Evolutionary conservation across 345 rosid species (phyloP).

Genomic region (Rhizophora apiculata): DNA sequence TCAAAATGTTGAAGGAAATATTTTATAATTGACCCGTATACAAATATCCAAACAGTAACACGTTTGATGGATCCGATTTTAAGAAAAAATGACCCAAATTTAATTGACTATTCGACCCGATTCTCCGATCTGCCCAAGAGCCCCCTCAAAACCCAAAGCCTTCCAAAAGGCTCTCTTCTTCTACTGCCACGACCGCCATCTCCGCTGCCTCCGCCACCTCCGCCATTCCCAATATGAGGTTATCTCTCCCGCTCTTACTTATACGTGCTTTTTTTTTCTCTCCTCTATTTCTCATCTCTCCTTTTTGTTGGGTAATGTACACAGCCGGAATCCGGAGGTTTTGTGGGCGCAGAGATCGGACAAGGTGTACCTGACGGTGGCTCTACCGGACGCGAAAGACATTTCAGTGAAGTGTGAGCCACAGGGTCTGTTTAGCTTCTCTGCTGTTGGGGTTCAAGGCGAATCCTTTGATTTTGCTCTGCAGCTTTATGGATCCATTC

Average conservation of each 20-base stretch:
- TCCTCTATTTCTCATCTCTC: not conserved
- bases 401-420: slow-evolving; percentile 74
- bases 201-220: not conserved
- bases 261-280: not conserved
- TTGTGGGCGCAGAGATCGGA: slow-evolving; percentile 97
- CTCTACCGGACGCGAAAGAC: slow-evolving; percentile 83
- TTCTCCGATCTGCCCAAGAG: not conserved
- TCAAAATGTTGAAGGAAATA: too few relatives aligned
- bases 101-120: not conserved
- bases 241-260: not conserved
- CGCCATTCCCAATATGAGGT: not conserved
- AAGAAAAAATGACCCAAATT: too few relatives aligned
- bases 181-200: not conserved
- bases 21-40: too few relatives aligned
- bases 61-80: too few relatives aligned
- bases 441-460: slow-evolving; percentile 73
- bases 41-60: too few relatives aligned
- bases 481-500: slow-evolving; percentile 56
- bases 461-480: slow-evolving; percentile 60
- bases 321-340: slow-evolving; percentile 88
- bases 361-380: slow-evolving; percentile 68
- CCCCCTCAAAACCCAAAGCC: not conserved
- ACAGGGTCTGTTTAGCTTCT: slow-evolving; percentile 67
- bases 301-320: not conserved
- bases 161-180: not conserved